Evolutionary conservation across 169 alveolate genomes (phyloP).

Genomic region (Plasmodium falciparum): DNA sequence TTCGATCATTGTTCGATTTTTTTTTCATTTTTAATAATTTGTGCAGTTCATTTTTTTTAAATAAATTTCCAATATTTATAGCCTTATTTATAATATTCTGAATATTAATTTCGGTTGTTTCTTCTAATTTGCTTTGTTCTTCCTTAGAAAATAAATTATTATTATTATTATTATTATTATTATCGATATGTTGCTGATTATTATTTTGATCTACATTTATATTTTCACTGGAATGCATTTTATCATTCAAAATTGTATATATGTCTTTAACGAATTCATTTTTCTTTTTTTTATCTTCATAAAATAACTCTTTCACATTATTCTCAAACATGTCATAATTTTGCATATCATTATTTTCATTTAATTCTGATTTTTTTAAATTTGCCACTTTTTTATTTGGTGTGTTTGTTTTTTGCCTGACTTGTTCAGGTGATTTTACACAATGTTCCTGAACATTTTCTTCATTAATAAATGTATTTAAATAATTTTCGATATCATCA

Average conservation of each 20-base stretch:
- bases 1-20: constrained; percentile 2
- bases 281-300: background rate
- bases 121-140: background rate
- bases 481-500: constrained; percentile 28
- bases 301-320: background rate
- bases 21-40: constrained; percentile 18
- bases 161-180: constrained; percentile 2
- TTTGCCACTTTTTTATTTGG: background rate
- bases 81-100: constrained; percentile 46
- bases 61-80: constrained; percentile 39
- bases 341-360: background rate
- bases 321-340: background rate
- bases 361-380: background rate
- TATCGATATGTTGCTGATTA: background rate
- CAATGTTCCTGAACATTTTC: background rate
- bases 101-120: constrained; percentile 15
- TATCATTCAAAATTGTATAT: no score
- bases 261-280: background rate
- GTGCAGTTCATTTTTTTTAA: constrained; percentile 18
- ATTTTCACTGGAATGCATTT: background rate
- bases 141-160: background rate
- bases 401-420: background rate
- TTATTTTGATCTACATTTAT: background rate
- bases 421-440: background rate
- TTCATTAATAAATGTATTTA: constrained; percentile 46